Percentiles rank a stretch among this genome's conserved stretches.
Evolutionary conservation across 306 rosid species (phyloP).

Genomic region (Abrus precatorius): DNA sequence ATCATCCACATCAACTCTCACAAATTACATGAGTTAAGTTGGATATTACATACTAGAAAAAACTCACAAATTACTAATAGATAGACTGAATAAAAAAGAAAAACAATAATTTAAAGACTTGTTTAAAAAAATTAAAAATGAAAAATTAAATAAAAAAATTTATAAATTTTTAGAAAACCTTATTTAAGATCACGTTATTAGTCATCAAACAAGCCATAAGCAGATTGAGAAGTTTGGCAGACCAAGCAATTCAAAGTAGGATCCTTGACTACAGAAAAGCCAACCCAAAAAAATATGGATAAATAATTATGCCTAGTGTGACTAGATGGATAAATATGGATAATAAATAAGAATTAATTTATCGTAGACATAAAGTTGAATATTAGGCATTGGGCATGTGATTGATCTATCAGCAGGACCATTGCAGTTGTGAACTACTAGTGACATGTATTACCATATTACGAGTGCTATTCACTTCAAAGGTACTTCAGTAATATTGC

Average conservation of each 20-base stretch:
- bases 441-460: constrained; percentile 44
- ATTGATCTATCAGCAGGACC: constrained; percentile 67
- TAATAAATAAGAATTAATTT: constrained; percentile 27
- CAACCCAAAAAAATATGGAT: constrained; percentile 32
- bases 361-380: constrained; percentile 41
- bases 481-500: constrained; percentile 46
- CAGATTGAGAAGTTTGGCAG: constrained; percentile 27
- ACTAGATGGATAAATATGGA: constrained; percentile 27
- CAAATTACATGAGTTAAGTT: no score
- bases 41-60: no score
- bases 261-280: constrained; percentile 45
- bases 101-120: no score
- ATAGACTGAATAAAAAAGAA: no score
- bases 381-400: constrained; percentile 51
- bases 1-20: no score
- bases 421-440: constrained; percentile 64
- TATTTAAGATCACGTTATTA: no score
- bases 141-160: no score
- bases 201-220: no score
- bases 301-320: constrained; percentile 35
- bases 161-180: no score
- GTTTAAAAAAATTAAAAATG: no score
- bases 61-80: no score
- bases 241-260: constrained; percentile 17
- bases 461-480: constrained; percentile 62